A percentile compares a stretch with the other conserved stretches of the same genome.
These are phyloP conservation scores for Nannizziopsis arthrosporioides DNA, from an alignment of 2,329 filamentous ascomycete genomes.

Conservation along the genomic window DNA sequence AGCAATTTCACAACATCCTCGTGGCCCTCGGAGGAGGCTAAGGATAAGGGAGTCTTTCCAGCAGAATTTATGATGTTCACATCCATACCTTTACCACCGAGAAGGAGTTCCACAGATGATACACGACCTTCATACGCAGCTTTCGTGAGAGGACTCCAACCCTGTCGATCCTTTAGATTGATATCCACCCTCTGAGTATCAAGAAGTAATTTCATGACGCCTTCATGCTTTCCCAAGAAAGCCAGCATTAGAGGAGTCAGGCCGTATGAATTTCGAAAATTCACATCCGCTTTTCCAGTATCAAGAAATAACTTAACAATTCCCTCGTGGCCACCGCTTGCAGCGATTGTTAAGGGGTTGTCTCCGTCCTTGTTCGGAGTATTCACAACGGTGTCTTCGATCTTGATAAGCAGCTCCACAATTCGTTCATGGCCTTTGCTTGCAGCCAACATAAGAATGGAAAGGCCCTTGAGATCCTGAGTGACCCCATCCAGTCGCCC, in stretches of 20 bases:
- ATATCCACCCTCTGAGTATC: background rate
- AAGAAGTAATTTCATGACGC: constrained; percentile 7
- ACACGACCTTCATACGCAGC: background rate
- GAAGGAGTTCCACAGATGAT: background rate
- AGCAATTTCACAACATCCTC: background rate
- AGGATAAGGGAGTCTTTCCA: background rate
- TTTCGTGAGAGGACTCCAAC: background rate
- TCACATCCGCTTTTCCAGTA: background rate
- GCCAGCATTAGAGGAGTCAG: background rate
- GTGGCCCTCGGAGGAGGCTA: background rate
- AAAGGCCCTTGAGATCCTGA: too few relatives aligned
- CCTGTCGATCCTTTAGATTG: constrained; percentile 1
- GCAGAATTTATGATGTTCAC: background rate
- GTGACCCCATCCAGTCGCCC: too few relatives aligned
- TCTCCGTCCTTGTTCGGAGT: too few relatives aligned
- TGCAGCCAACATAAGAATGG: too few relatives aligned
- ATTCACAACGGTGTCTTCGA: too few relatives aligned
- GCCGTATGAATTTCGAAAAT: background rate
- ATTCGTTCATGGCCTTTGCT: too few relatives aligned
- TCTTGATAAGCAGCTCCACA: too few relatives aligned
- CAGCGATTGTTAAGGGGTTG: too few relatives aligned
- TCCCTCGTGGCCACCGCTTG: too few relatives aligned
- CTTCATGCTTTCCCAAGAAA: background rate
- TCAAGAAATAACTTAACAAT: background rate
- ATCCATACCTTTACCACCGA: background rate